Percentiles rank a stretch among this genome's conserved stretches.
These are phyloP conservation scores for Tricladium varicosporioides DNA, from an alignment of 2,329 filamentous ascomycete species.

Conservation along the genomic window DNA sequence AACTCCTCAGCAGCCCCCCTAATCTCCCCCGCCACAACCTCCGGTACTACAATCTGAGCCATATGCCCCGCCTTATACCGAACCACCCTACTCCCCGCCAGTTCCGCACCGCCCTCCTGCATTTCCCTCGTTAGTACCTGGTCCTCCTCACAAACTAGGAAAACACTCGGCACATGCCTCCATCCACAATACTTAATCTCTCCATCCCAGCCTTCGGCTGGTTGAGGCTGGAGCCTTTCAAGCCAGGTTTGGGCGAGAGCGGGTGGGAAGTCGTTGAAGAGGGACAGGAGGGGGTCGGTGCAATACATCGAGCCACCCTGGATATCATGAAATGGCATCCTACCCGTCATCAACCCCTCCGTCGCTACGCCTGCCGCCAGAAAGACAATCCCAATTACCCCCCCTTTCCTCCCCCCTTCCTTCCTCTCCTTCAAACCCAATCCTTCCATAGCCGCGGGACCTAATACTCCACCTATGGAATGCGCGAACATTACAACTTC, in stretches of 20 bases:
- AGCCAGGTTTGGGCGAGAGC: background rate
- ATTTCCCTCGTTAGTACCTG: background rate
- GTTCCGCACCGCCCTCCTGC: background rate
- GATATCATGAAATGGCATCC: too few relatives aligned
- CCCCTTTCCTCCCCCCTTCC: too few relatives aligned
- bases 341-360: too few relatives aligned
- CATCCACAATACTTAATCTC: background rate
- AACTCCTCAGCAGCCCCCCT: background rate
- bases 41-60: background rate
- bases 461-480: too few relatives aligned
- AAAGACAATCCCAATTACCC: too few relatives aligned
- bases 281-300: background rate
- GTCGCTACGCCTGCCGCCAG: too few relatives aligned
- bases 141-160: background rate
- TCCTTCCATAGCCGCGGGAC: too few relatives aligned
- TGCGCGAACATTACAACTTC: too few relatives aligned
- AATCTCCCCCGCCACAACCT: background rate
- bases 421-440: too few relatives aligned
- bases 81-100: background rate
- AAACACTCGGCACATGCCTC: background rate
- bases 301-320: background rate
- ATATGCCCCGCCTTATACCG: background rate
- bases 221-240: background rate
- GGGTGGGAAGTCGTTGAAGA: background rate
- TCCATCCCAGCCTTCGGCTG: background rate